Base-by-base conservation (phyloP, 768 basidiomycete genomes). In the Tephrocybe sp. region DNA sequence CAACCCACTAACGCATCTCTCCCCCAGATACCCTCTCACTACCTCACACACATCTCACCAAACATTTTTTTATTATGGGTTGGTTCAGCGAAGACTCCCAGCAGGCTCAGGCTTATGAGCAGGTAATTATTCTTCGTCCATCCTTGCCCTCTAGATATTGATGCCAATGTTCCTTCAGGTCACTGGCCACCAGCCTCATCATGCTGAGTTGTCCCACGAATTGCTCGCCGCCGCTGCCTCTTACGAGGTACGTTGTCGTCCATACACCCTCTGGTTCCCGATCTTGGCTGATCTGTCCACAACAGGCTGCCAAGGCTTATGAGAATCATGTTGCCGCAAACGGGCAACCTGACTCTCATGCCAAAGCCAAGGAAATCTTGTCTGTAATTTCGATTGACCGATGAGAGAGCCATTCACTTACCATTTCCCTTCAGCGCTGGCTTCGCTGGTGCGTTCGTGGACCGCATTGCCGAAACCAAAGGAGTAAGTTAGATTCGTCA, bases 221-320 rank as follows among this genome's bases (percentile, higher is more conserved):
- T 62, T 87, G 35, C 74, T 89, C 53, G 82, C 83, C 39, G 84
- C 68, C 34, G 87, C 87, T 37, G 86, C 85, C 5, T 65, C 82
- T 24, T 88, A 75, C 65, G 83, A 82, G 74, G 84, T 80, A 19
- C 9, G 43, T 48, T n/a, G 7, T 26, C n/a, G n/a, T 8, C 9
- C 9, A 15, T 21, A 15, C 26, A 15, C 22, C n/a, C 21, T 40
- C 2, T 4, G 16, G 12, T 24, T 7, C 42, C 26, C 19, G 6
- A 18, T 30, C 9, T 24, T 39, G 18, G 22, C 9, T 27, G 5
- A 31, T 21, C 21, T 22, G 12, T 39, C 31, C 18, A 5, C 12
- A 28, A 11, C 65, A 83, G 83, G 86, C 86, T 49, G 76, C 75
- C 39, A 87, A 84, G 62, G 76, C 80, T 1, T 88, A 79, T 60